A percentile compares a stretch with the other conserved stretches of the same genome.
These are phyloP conservation scores for Suhomyces sp. DNA, from an alignment of 805 yeast species.

Conservation along the genomic window DNA sequence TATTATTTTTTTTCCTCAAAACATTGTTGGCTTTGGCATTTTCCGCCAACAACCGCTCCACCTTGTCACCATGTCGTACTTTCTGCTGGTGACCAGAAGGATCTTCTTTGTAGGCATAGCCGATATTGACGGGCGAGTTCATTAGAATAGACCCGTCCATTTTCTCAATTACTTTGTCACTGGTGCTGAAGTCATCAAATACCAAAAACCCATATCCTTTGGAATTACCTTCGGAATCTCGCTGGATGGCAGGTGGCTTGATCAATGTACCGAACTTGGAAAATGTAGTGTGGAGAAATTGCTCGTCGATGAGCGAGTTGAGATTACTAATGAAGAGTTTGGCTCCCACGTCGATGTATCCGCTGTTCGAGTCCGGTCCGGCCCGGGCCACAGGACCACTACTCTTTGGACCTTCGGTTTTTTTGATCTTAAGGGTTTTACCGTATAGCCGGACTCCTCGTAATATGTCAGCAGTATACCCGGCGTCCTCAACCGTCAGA, in stretches of 20 bases:
- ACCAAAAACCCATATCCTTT: conserved; percentile 67
- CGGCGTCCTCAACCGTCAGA: conserved; percentile 55
- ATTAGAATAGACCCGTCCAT: conserved; percentile 69
- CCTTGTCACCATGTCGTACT: conserved; percentile 69
- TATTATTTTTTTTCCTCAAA: conserved; percentile 1
- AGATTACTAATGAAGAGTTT: conserved; percentile 56
- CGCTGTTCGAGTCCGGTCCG: conserved; percentile 9
- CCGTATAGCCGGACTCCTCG: conserved; percentile 62
- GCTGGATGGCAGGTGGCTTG: conserved; percentile 46
- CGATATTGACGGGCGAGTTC: conserved; percentile 59
- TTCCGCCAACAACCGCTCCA: conserved; percentile 68
- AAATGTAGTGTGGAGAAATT: conserved; percentile 55
- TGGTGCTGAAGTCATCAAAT: conserved; percentile 59
- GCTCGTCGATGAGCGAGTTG: conserved; percentile 63
- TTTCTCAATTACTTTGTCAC: conserved; percentile 68
- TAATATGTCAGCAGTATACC: conserved; percentile 61
- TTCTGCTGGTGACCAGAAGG: conserved; percentile 39
- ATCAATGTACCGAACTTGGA: conserved; percentile 64
- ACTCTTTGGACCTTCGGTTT: conserved; percentile 31
- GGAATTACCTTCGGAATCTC: conserved; percentile 48
- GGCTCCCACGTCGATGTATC: conserved; percentile 47
- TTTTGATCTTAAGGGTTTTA: conserved; percentile 56
- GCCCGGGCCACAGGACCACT: conserved; percentile 2
- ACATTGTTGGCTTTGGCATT: conserved; percentile 51
- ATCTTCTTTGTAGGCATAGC: conserved; percentile 70